Base-by-base conservation (phyloP, 305 asterid genomes). In the Nicotiana rustica region DNA sequence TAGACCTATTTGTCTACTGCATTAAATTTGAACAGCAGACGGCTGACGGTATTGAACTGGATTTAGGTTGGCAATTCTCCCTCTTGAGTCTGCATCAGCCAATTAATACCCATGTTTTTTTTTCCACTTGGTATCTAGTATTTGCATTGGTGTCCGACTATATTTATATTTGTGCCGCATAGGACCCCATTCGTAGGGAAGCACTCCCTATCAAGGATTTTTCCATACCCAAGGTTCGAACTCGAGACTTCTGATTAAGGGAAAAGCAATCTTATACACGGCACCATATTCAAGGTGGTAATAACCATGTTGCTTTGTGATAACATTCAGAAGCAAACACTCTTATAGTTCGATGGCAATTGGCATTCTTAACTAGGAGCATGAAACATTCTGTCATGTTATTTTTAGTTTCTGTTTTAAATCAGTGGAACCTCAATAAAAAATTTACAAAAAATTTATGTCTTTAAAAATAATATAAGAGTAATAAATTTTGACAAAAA, bases 11-110 rank as follows among this genome's bases (percentile, higher is more conserved):
- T 65, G 70, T 65, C 41, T 65, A 17, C 41, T 65, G 65, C 52
- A 44, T 44, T 44, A 44, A 44, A 44, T 44, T 44, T 44, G 52
- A 44, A 44, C 13, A 44, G 52, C 52, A 44, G 12, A 44, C 9
- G 52, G 12, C 13, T 44, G 52, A 44, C 2, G 52, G 10, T 52
- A 29, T 52, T 75, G 64, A 75, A 52, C 31, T 52, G 65, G 65
- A 15, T 15, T 52, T 75, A 60, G 65, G 80, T 75, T 52, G 65
- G 80, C 80, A 75, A 49, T 44, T 44, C 10, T 10, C 6, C 59
- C n/a, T 55, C n/a, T 52, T 12, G 57, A 4, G 57, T 52, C 57
- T 55, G n/a, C 59, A 55, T 55, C 59, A 55, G 17, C n/a, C 59
- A 55, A 55, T 55, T 13, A 55, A 55, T 55, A 14, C 59, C 59